Conservation (phyloP, 2,329 filamentous ascomycete species). For the Neurospora crassa region DNA sequence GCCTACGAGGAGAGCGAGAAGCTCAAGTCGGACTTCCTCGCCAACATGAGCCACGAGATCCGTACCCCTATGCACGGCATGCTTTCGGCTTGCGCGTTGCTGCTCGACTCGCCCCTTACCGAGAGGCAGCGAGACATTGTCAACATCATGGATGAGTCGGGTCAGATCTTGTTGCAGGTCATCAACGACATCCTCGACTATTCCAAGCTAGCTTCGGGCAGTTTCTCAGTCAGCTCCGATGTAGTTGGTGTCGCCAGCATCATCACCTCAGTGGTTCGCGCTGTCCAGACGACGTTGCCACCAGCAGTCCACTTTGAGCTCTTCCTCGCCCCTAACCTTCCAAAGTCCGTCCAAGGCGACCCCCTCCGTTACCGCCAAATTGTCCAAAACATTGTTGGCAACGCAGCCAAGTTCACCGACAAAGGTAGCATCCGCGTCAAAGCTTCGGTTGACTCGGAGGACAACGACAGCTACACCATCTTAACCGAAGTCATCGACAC, state of each 20-base stretch:
- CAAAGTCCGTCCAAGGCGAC: constrained; percentile 42
- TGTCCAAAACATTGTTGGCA: constrained; percentile 51
- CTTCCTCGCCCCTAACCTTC: constrained; percentile 35
- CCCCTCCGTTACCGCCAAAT: constrained; percentile 52
- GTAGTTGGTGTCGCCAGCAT: constrained; percentile 37
- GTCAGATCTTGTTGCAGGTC: constrained; percentile 46
- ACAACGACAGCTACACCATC: constrained; percentile 34
- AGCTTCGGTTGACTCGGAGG: constrained; percentile 29
- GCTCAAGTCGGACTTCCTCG: constrained; percentile 51
- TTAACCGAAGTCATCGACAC: constrained; percentile 60
- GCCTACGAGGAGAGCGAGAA: constrained; percentile 55
- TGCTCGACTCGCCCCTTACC: constrained; percentile 43
- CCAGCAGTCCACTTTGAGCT: constrained; percentile 36
- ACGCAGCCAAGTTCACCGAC: constrained; percentile 54
- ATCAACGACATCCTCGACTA: constrained; percentile 61
- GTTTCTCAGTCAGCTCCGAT: constrained; percentile 45
- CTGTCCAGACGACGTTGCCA: constrained; percentile 35
- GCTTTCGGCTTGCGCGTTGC: constrained; percentile 47
- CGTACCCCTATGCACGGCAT: constrained; percentile 57
- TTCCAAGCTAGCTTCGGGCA: constrained; percentile 51
- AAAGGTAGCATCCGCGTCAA: constrained; percentile 39
- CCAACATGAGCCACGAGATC: constrained; percentile 57
- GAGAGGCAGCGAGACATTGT: constrained; percentile 46
- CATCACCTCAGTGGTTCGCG: constrained; percentile 39
- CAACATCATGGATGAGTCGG: constrained; percentile 49